Evolutionary conservation across 1,284 basidiomycete genomes (phyloP).

Genomic region (Paramarasmius palmivorus): DNA sequence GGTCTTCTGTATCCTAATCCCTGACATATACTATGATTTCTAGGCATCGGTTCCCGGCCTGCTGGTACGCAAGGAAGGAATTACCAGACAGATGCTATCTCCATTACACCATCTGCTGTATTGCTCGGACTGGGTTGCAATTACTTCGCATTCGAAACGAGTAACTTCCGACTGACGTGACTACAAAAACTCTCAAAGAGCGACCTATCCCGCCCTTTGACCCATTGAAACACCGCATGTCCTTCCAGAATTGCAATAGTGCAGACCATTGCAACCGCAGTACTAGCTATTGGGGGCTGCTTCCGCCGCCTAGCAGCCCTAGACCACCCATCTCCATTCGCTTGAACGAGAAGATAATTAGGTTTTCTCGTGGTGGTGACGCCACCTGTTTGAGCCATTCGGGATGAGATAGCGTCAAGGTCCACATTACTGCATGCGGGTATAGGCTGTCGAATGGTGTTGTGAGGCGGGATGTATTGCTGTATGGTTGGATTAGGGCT

Average conservation of each 20-base stretch:
- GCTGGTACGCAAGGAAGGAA: too few species aligned
- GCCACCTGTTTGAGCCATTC: constrained; percentile 30
- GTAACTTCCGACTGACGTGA: constrained; percentile 44
- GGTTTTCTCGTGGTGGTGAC: background rate
- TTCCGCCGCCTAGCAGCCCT: constrained; percentile 16
- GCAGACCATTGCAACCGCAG: constrained; percentile 12
- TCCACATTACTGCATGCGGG: constrained; percentile 17
- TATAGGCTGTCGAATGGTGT: constrained; percentile 46
- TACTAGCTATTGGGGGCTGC: constrained; percentile 8
- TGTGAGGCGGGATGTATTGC: constrained; percentile 54
- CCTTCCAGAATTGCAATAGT: background rate
- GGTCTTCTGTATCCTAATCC: too few species aligned
- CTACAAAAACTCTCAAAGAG: constrained; percentile 72
- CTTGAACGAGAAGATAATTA: background rate
- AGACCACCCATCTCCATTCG: background rate
- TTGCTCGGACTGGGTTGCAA: too few species aligned
- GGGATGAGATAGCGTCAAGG: constrained; percentile 31
- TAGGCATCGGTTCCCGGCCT: too few species aligned
- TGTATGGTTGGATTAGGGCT: constrained; percentile 44
- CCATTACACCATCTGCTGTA: too few species aligned
- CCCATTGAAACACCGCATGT: constrained; percentile 58
- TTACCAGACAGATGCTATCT: too few species aligned
- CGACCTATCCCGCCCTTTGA: constrained; percentile 57
- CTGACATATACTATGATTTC: too few species aligned
- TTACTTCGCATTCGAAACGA: too few species aligned